Percentiles rank a stretch among this genome's conserved stretches.
Conservation (phyloP, 148 eudicot genomes). For the Cornus florida region DNA sequence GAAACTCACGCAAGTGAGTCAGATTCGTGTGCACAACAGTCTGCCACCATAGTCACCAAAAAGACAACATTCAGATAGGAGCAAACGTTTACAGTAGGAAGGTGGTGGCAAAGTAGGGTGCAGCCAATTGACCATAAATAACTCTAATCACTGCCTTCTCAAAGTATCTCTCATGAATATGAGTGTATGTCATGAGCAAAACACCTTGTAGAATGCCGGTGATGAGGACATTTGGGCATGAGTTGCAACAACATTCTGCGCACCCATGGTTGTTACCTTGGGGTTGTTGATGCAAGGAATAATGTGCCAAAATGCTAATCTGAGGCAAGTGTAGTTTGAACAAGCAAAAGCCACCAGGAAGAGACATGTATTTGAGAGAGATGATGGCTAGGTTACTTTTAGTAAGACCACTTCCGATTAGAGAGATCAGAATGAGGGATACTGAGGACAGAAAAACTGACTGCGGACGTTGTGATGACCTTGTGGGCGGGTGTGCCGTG, state of each 20-base stretch:
- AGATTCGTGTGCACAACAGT: background rate
- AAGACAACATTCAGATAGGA: background rate
- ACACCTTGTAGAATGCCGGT: background rate
- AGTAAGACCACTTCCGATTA: constrained; percentile 38
- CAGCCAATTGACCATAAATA: constrained; percentile 48
- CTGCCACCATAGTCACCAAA: background rate
- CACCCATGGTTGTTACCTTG: too few species aligned
- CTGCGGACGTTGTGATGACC: too few species aligned
- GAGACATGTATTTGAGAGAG: constrained; percentile 44
- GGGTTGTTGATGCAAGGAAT: too few species aligned
- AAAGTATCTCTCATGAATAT: constrained; percentile 31
- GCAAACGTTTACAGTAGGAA: background rate
- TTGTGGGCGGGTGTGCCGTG: too few species aligned
- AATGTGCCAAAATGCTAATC: too few species aligned
- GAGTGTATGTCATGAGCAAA: constrained; percentile 56
- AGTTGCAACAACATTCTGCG: too few species aligned
- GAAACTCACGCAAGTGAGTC: constrained; percentile 27
- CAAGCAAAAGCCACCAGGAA: constrained; percentile 59
- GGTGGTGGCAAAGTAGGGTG: constrained; percentile 35
- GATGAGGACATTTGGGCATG: too few species aligned
- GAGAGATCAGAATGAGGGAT: constrained; percentile 51
- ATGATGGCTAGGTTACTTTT: background rate
- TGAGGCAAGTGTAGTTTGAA: constrained; percentile 33
- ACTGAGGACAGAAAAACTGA: constrained; percentile 50
- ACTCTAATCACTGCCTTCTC: constrained; percentile 37